These are phyloP conservation scores for Inosperma sp. DNA, from an alignment of 768 basidiomycete genomes.

Conservation along the genomic window DNA sequence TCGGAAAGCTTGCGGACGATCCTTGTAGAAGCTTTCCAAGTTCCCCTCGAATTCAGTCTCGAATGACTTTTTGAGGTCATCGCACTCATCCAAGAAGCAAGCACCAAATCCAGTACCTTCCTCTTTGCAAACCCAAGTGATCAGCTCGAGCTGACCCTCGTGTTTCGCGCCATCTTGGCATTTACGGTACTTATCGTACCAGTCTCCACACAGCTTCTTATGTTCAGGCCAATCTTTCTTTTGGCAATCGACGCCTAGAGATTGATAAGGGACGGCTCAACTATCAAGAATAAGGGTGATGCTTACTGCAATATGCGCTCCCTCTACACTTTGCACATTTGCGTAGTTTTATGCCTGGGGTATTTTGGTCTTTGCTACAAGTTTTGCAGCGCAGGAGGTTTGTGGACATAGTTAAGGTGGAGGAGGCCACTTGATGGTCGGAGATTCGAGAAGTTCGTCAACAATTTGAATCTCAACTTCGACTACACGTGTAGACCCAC, in stretches of 20 bases:
- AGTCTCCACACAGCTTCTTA: slow-evolving; percentile 26
- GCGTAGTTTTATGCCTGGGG: background rate
- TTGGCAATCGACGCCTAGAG: slow-evolving; percentile 23
- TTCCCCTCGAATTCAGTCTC: slow-evolving; percentile 27
- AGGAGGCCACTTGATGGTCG: too few relatives aligned
- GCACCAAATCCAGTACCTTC: slow-evolving; percentile 31
- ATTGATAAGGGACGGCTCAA: background rate
- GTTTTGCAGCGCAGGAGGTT: slow-evolving; percentile 4
- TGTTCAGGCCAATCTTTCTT: slow-evolving; percentile 30
- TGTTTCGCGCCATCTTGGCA: slow-evolving; percentile 29
- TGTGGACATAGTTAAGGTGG: background rate
- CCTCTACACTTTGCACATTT: slow-evolving; percentile 4
- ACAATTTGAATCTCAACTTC: too few relatives aligned
- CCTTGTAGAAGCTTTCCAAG: slow-evolving; percentile 22
- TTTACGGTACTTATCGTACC: slow-evolving; percentile 33
- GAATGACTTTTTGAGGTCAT: slow-evolving; percentile 27
- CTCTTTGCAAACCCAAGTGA: slow-evolving; percentile 30
- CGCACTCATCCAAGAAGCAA: slow-evolving; percentile 24
- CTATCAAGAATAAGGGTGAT: background rate
- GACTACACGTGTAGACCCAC: too few relatives aligned
- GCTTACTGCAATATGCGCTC: background rate
- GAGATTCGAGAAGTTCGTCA: too few relatives aligned
- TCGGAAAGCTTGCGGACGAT: slow-evolving; percentile 31
- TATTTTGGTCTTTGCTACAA: background rate
- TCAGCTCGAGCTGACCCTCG: slow-evolving; percentile 34